Conservation (phyloP, 1,284 basidiomycete genomes). For the Irpex sp. region DNA sequence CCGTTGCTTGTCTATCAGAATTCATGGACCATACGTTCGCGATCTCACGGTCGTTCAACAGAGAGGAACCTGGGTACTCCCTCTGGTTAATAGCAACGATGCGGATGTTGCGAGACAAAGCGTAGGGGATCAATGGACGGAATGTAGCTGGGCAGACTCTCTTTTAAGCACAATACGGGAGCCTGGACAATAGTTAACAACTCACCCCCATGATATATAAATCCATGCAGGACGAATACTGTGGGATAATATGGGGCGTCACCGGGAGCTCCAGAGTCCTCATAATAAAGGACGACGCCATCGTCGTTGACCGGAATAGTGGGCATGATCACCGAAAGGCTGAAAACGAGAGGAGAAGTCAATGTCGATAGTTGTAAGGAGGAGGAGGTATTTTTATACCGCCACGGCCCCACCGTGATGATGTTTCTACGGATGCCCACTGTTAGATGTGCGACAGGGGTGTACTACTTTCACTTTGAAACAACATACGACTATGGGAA, state of each 20-base stretch:
- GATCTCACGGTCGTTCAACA: constrained; percentile 1
- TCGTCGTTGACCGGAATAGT: constrained; percentile 5
- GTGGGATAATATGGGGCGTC: neutral
- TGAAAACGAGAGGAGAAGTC: neutral
- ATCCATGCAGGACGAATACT: constrained; percentile 2
- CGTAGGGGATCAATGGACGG: constrained; percentile 1
- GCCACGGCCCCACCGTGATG: no score
- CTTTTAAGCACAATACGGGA: constrained; percentile 26
- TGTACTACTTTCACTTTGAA: no score
- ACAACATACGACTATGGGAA: no score
- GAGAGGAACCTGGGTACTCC: constrained; percentile 8
- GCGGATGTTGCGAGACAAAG: neutral
- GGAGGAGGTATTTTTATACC: neutral
- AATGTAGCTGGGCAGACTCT: neutral
- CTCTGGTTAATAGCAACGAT: constrained; percentile 5
- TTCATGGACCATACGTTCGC: neutral
- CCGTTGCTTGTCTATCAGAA: neutral
- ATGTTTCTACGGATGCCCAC: no score
- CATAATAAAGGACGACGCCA: constrained; percentile 6
- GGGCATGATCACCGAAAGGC: neutral
- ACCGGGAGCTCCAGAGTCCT: constrained; percentile 5
- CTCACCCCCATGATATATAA: constrained; percentile 8
- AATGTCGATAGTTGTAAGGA: neutral
- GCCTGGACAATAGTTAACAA: constrained; percentile 33
- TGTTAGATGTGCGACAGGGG: no score